These are phyloP conservation scores for Silene uniflora DNA, from an alignment of 148 eudicot genomes.

Conservation along the genomic window DNA sequence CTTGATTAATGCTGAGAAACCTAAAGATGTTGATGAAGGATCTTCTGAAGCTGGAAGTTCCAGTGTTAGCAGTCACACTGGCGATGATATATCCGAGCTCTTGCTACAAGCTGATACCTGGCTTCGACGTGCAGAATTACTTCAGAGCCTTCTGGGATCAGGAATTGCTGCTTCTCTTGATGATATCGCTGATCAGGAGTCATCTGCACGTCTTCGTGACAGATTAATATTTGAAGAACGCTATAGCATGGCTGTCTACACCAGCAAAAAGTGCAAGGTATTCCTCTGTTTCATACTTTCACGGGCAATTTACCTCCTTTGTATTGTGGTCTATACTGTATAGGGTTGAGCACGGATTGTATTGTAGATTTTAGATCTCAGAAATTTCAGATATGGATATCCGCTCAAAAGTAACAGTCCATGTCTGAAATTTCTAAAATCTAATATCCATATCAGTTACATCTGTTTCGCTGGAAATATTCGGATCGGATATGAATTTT, in stretches of 20 bases:
- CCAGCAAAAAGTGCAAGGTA: constrained; percentile 96
- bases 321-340: not conserved
- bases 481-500: not conserved
- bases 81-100: constrained; percentile 75
- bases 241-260: constrained; percentile 98
- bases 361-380: not conserved
- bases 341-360: not conserved
- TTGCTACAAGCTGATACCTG: constrained; percentile 73
- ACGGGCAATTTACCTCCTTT: constrained; percentile 3
- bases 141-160: constrained; percentile 94
- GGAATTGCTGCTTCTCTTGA: constrained; percentile 96
- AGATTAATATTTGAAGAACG: constrained; percentile 77
- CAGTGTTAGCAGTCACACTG: constrained; percentile 59
- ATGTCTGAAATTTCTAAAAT: not conserved
- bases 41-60: constrained; percentile 96
- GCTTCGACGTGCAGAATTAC: constrained; percentile 87
- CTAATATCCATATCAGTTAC: not conserved
- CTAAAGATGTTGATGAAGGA: constrained; percentile 72
- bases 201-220: constrained; percentile 86
- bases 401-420: not conserved
- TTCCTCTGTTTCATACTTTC: constrained; percentile 1
- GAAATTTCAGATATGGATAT: not conserved
- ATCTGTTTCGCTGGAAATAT: not conserved
- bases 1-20: constrained; percentile 55
- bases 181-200: constrained; percentile 92